Base-by-base conservation (phyloP, 306 rosid genomes). In the Inga oerstediana region DNA sequence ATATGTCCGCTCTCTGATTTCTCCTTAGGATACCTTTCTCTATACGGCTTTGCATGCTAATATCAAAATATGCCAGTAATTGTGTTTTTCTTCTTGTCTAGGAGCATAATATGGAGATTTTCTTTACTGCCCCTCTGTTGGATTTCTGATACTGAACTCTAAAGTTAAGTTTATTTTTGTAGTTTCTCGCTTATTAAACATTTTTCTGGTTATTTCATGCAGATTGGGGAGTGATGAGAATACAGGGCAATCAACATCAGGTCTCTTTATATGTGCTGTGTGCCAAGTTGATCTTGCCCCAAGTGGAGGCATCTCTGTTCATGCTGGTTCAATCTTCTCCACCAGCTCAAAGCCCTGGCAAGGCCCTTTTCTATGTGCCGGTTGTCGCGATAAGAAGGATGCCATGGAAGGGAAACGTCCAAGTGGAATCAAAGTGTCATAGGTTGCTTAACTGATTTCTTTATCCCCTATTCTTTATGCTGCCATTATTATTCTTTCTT, bases 331-430 rank as follows among this genome's bases (percentile, higher is more conserved):
- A 72, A 93, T 95, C 82, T 95, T 95, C 87, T 95, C 99, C 59
- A 91, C 92, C 80, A 91, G 95, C 81, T 85, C 98, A 39, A 95
- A 91, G 87, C 99, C 99, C 37, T 95, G 99, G 98, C 95, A 95
- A 77, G 99, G 99, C 17, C 99, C 99, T 59, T 95, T 95, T 83
- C 96, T 95, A 8, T 95, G 99, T 43, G 88, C 83, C 0, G 97
- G 85, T 82, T 95, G 99, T 73, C 94, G 99, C 20, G 77, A 95
- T 66, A 93, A 95, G 91, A 95, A 95, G 86, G 99, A 95, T 16
- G 99, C 99, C 13, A 95, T 95, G 99, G 99, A 95, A 89, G 99
- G 99, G 61, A 95, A 92, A 72, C 97, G 97, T 77, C 97, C 95
- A 0, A 95, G 98, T 14, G 97, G 97, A 75, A 90, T 95, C 19